Base-by-base conservation (phyloP, 148 eudicot species). In the Heliamphora exappendiculata region DNA sequence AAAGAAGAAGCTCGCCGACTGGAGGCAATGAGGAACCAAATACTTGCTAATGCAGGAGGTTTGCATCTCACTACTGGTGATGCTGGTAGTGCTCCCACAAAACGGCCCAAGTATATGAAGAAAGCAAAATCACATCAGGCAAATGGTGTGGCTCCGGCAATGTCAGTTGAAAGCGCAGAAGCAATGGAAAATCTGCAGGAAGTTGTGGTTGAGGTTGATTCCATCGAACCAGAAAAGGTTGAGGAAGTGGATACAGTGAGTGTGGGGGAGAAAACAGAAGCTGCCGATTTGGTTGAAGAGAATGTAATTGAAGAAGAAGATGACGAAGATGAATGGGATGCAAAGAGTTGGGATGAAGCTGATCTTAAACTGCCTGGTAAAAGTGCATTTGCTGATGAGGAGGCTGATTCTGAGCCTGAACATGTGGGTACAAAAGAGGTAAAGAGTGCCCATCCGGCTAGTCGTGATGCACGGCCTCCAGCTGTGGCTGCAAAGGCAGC, bases 311-410 rank as follows among this genome's bases (percentile, higher is more conserved):
- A 79, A 74, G 82, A 82, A 55, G 89, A 86, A 11, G 87, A 84
- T 2, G 93, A 88, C 44, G 96, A 87, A 19, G 98, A 92, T 31
- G 98, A 92, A 29, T 92, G 98, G 98, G 98, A 94, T 90, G 97
- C 92, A 41, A 94, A 92, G 84, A 90, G 98, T 75, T 92, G 96
- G 97, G 98, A 92, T 81, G 97, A 89, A 66, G 84, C 88, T 54
- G 85, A 89, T 79, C 84, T 94, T 62, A 88, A 81, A 75, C 78
- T 94, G 76, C 93, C 89, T 17, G 91, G 83, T 41, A 88, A 83
- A 81, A 84, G 90, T 74, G 86, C 91, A 45, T 92, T 94, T 84
- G 86, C 86, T 33, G 98, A 92, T 76, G 98, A 94, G 84, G 97
- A 94, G 80, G 89, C 76, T 82, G 91, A 88, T 60, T 79, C 92